Evolutionary conservation across 805 yeast species (phyloP).

Genomic region (Hanseniaspora thailandica): DNA sequence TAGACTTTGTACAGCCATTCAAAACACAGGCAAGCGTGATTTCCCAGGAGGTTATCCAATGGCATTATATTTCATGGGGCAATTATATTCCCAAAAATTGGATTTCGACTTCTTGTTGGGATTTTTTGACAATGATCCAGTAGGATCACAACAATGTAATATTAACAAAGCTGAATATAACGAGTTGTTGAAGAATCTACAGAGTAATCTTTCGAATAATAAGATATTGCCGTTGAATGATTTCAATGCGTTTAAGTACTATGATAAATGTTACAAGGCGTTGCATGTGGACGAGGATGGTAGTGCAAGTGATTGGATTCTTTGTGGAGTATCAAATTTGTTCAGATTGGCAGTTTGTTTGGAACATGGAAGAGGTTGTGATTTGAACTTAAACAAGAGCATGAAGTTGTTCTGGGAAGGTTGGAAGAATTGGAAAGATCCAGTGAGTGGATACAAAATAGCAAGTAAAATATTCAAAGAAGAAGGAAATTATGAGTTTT

Average conservation of each 20-base stretch:
- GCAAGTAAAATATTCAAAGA: slow-evolving; percentile 33
- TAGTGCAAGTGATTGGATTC: slow-evolving; percentile 8
- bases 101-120: slow-evolving; percentile 28
- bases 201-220: slow-evolving; percentile 21
- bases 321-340: slow-evolving; percentile 12
- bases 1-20: slow-evolving; percentile 33
- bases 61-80: slow-evolving; percentile 49
- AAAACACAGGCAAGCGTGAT: neutral
- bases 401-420: slow-evolving; percentile 46
- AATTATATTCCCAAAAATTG: slow-evolving; percentile 45
- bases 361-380: slow-evolving; percentile 50
- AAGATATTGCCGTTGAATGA: slow-evolving; percentile 45
- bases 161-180: neutral
- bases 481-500: slow-evolving; percentile 12
- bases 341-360: slow-evolving; percentile 61
- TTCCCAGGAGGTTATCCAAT: slow-evolving; percentile 35
- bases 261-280: slow-evolving; percentile 41
- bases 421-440: slow-evolving; percentile 45
- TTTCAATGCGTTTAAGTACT: slow-evolving; percentile 48
- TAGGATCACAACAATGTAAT: slow-evolving; percentile 9
- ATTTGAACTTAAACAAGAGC: slow-evolving; percentile 38
- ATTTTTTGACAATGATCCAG: slow-evolving; percentile 13
- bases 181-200: slow-evolving; percentile 2
- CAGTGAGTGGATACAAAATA: slow-evolving; percentile 60
- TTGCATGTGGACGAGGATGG: slow-evolving; percentile 17